phyloP scores from a whole-genome alignment of 768 basidiomycete species.

The Glaciozyma martinii region DNA sequence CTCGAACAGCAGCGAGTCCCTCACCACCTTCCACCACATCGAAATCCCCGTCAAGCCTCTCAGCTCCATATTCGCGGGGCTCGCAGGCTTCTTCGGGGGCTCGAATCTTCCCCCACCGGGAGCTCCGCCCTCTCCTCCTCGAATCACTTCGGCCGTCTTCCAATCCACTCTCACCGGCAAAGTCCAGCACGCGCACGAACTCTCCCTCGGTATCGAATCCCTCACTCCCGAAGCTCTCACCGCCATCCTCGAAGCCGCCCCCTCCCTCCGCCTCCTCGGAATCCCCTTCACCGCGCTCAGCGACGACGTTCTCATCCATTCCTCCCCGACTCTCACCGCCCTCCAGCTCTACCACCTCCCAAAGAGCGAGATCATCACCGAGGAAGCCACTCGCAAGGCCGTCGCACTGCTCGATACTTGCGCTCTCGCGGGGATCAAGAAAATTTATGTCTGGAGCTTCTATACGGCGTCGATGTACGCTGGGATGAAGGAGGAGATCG shows the following conservation, averaged over 20 bases:
- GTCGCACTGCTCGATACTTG: not conserved
- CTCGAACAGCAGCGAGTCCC: not conserved
- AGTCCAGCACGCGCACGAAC: not conserved
- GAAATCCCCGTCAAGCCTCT: not conserved
- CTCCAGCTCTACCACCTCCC: not conserved
- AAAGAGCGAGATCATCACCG: not conserved
- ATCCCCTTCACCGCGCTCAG: not conserved
- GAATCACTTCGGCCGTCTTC: not conserved
- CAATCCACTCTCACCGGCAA: not conserved
- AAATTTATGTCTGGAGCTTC: not conserved
- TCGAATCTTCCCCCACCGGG: too few relatives aligned
- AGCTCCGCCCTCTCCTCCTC: too few relatives aligned
- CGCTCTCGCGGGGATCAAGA: not conserved
- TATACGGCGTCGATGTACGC: not conserved
- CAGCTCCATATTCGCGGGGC: not conserved
- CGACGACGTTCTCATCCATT: not conserved
- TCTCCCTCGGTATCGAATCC: not conserved
- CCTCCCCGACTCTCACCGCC: not conserved
- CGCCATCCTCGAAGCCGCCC: not conserved
- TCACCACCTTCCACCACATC: not conserved
- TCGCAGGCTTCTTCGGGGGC: not conserved
- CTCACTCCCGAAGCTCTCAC: not conserved
- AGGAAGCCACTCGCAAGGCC: not conserved
- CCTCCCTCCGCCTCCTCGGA: not conserved
- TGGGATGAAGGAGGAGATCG: not conserved